Evolutionary conservation across 495 filamentous ascomycete species (phyloP), one percentile per base, ranked within the genome.

Genomic region (Bathelium albidoporum): DNA sequence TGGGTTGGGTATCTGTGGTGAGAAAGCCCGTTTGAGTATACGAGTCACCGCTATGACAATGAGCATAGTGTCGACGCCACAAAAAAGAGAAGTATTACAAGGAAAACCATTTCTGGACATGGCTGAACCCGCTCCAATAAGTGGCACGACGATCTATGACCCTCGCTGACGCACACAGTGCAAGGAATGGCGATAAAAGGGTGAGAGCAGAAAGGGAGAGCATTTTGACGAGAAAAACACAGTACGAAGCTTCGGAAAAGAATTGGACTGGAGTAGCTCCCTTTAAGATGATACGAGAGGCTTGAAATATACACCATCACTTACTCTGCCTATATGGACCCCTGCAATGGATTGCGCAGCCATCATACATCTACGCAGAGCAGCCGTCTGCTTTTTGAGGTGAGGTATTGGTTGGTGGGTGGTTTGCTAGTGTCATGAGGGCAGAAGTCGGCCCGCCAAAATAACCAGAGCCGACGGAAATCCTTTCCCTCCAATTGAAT

Each of bases 21-120:
- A 89, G 81, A 76, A 94, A 95, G 59, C 82, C 83, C 20, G 84
- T 87, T 53, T 75, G 74, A 18, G 82, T 82, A 68, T 87, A 89
- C 1, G 84, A 87, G 70, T 88, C 81, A 64, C 84, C 84, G 29
- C 49, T 55, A 29, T 9, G 11, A 9, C 5, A 10, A 26, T 55
- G 7, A 55, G 49, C 24, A 20, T 55, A 24, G 22, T 28, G 49
- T 2, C 5, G 20, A 29, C 29, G 5, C 29, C 24, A 28, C 1
- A 28, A 9, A 11, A 28, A 29, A 7, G 24, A 49, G 43, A 55
- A 16, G 0, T 9, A 2, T 29, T 55, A 55, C 49, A 55, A 55
- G 24, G 49, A 55, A 29, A 55, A 55, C 49, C 49, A 55, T 29
- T 55, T 55, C 49, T 55, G 22, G 22, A 55, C 49, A 20, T 29